Conservation (phyloP, 2,329 filamentous ascomycete genomes). For the Fusarium liriodendri region DNA sequence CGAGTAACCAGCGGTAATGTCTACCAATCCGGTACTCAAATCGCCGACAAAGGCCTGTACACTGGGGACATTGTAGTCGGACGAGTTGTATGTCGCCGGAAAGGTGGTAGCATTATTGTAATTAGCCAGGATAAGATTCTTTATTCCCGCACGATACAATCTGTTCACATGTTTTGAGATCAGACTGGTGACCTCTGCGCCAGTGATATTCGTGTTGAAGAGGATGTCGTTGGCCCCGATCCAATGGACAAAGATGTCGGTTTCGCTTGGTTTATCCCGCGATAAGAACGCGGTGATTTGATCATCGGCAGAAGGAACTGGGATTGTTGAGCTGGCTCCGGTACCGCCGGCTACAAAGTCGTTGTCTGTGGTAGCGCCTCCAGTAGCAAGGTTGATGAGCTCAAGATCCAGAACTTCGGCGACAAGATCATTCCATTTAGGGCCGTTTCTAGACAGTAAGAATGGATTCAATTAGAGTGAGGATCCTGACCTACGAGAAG, state of each 20-base stretch:
- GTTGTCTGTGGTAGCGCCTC: slow-evolving; percentile 26
- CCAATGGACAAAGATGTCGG: slow-evolving; percentile 29
- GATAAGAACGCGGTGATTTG: slow-evolving; percentile 19
- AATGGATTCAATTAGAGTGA: no score
- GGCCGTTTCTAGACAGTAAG: slow-evolving; percentile 12
- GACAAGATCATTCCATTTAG: slow-evolving; percentile 25
- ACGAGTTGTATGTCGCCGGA: slow-evolving; percentile 22
- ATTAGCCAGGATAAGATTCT: slow-evolving; percentile 17
- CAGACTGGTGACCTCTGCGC: slow-evolving; percentile 14
- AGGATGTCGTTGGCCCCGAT: slow-evolving; percentile 30
- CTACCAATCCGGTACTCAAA: slow-evolving; percentile 2
- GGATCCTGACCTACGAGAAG: slow-evolving; percentile 20
- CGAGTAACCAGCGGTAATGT: slow-evolving; percentile 18
- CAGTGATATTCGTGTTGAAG: slow-evolving; percentile 29
- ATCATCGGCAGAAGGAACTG: slow-evolving; percentile 21
- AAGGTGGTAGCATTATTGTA: slow-evolving; percentile 16
- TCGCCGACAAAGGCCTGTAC: neutral
- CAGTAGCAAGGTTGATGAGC: slow-evolving; percentile 27
- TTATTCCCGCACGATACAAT: slow-evolving; percentile 23
- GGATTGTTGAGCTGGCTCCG: slow-evolving; percentile 13
- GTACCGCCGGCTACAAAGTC: slow-evolving; percentile 26
- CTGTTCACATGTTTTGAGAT: slow-evolving; percentile 10
- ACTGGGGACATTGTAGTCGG: slow-evolving; percentile 8
- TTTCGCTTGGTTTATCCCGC: neutral
- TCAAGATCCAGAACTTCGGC: slow-evolving; percentile 6